Base-by-base conservation (phyloP, 179 eudicot species). In the Spinacia oleracea region DNA sequence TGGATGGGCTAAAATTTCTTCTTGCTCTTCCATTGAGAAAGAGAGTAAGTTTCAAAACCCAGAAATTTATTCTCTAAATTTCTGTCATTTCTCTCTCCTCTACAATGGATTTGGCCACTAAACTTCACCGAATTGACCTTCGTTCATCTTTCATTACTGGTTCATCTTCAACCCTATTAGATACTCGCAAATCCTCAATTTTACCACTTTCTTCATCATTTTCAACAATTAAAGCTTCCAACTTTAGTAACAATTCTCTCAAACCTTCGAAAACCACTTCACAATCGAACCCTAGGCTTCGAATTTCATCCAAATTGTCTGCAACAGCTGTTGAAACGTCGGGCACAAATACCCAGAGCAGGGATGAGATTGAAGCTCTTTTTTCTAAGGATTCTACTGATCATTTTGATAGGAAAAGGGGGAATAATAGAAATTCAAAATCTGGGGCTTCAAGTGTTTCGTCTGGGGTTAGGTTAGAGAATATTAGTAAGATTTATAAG, bases 391-490 rank as follows among this genome's bases (percentile, higher is more conserved):
- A 79, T 74, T 84, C 87, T 2, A 67, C 70, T 31, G 78, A 84
- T 9, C 81, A 77, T 8, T 79, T 65, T 56, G 86, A 84, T 4
- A 81, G 87, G 7, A 86, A 73, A 69, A 84, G 89, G 58, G 81
- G 68, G 4, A 89, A 81, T n/a, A 93, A 81, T 42, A 91, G 77
- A 73, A 80, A 84, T 5, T 81, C 91, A 0, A 81, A 80, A 77
- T 75, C 82, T 29, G 98, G 98, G 34, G 99, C 98, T 4, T 94
- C 98, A 38, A 88, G 90, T 77, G 86, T 96, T 46, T 91, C 97
- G 0, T 96, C 98, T 15, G 97, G 97, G 51, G 89, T 92, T 63
- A 89, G 92, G 87, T 77, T 96, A 74, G 99, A 94, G 78, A 96
- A 94, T 65, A 82, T 96, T 8, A 87, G 87, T 50, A 93, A 96